phyloP scores from a whole-genome alignment of 306 rosid species.

The Cucumis melo region DNA sequence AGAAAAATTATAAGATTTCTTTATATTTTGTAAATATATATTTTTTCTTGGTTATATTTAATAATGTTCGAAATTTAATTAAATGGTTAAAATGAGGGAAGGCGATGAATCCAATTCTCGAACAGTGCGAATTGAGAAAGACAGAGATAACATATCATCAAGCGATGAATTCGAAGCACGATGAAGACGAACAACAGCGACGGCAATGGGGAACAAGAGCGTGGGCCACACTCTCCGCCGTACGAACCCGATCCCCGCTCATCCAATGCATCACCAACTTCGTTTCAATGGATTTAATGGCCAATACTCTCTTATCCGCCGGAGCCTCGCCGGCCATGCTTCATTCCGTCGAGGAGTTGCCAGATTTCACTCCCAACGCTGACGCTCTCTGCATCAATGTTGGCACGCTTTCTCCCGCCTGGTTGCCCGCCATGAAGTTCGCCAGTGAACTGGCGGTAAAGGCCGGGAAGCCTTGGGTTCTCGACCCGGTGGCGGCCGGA shows the following conservation, averaged over 20 bases:
- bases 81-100: too few relatives aligned
- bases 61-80: too few relatives aligned
- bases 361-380: slow-evolving; percentile 60
- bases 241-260: slow-evolving; percentile 48
- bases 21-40: too few relatives aligned
- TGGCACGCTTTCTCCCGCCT: slow-evolving; percentile 60
- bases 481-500: slow-evolving; percentile 74
- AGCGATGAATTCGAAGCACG: slow-evolving; percentile 1
- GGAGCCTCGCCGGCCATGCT: slow-evolving; percentile 94
- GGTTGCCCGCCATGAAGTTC: slow-evolving; percentile 57
- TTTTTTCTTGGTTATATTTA: too few relatives aligned
- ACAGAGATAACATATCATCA: too few relatives aligned
- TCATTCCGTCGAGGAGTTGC: slow-evolving; percentile 49
- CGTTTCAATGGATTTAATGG: slow-evolving; percentile 86
- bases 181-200: not conserved
- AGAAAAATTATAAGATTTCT: too few relatives aligned
- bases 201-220: slow-evolving; percentile 30
- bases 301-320: slow-evolving; percentile 66
- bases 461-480: slow-evolving; percentile 60
- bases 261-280: slow-evolving; percentile 89
- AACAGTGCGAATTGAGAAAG: not conserved
- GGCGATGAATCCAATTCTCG: not conserved
- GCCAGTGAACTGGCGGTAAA: slow-evolving; percentile 32
- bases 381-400: slow-evolving; percentile 50
- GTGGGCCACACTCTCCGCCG: slow-evolving; percentile 31